phyloP scores from a whole-genome alignment of 257 asterid genomes.

The Nicotiana benthamiana region DNA sequence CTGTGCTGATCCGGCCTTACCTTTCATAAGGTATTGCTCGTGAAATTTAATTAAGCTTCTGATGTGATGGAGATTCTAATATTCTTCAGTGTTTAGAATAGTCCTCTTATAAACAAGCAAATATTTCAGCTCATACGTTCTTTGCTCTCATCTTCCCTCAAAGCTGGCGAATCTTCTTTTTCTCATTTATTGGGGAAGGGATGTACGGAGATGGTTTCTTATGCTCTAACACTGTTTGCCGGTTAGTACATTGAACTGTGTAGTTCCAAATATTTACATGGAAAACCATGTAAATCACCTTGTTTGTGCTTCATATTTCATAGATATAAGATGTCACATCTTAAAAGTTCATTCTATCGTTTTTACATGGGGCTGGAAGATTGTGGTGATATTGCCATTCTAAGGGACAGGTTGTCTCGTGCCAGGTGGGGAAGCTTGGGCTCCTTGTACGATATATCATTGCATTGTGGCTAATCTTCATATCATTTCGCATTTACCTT shows the following conservation, averaged over 20 bases:
- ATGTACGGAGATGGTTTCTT: neutral
- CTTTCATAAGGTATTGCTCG: constrained; percentile 70
- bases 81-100: neutral
- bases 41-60: constrained; percentile 11
- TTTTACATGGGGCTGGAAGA: neutral
- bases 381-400: neutral
- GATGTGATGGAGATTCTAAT: neutral
- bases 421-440: neutral
- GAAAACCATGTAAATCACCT: neutral
- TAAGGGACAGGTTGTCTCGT: neutral
- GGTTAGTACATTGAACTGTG: neutral
- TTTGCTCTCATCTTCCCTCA: neutral
- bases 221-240: neutral
- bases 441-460: neutral
- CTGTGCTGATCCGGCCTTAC: constrained; percentile 93
- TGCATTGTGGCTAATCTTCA: neutral
- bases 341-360: neutral
- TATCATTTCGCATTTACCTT: neutral
- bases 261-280: neutral
- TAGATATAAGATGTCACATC: neutral
- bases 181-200: constrained; percentile 1
- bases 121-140: neutral
- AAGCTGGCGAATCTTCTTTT: neutral
- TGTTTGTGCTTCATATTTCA: neutral
- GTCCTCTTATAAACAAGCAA: neutral